These are phyloP conservation scores for Fusarium ramigenum DNA, from an alignment of 2,329 filamentous ascomycete species.

Conservation along the genomic window DNA sequence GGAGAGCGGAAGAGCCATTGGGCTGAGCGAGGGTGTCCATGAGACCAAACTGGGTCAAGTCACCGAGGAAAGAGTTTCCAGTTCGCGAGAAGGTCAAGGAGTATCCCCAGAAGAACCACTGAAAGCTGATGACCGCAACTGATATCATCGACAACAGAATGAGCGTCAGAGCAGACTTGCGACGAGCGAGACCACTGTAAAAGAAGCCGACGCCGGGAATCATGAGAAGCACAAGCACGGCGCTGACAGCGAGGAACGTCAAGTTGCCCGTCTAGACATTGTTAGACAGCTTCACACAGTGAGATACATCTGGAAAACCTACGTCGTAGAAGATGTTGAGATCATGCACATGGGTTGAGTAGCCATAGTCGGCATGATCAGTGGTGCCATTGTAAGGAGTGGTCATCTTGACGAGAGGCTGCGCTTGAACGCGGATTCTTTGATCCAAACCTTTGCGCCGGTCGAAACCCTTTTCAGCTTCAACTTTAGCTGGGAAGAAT, in stretches of 20 bases:
- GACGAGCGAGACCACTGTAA: slow-evolving; percentile 88
- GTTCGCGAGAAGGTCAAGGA: slow-evolving; percentile 85
- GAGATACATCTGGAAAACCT: slow-evolving; percentile 39
- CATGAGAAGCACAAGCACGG: slow-evolving; percentile 89
- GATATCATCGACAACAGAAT: slow-evolving; percentile 88
- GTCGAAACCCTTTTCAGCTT: slow-evolving; percentile 12
- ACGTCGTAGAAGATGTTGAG: slow-evolving; percentile 89
- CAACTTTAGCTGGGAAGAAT: slow-evolving; percentile 21
- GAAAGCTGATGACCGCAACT: slow-evolving; percentile 81
- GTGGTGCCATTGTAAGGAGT: slow-evolving; percentile 61
- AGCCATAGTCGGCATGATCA: slow-evolving; percentile 60
- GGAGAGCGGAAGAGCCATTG: slow-evolving; percentile 75
- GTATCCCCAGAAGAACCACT: slow-evolving; percentile 98
- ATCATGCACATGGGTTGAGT: slow-evolving; percentile 66
- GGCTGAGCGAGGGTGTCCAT: slow-evolving; percentile 79
- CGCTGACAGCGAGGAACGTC: slow-evolving; percentile 79
- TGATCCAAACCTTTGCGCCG: slow-evolving; percentile 8
- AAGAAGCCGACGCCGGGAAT: slow-evolving; percentile 95
- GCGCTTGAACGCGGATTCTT: slow-evolving; percentile 20
- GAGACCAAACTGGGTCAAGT: slow-evolving; percentile 83
- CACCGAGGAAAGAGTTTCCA: slow-evolving; percentile 80
- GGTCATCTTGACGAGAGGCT: slow-evolving; percentile 40
- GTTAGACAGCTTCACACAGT: background rate
- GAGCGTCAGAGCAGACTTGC: slow-evolving; percentile 88
- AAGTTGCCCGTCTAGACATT: slow-evolving; percentile 76